These are phyloP conservation scores for Microbotryum saponariae DNA, from an alignment of 1,284 basidiomycete genomes.

Conservation along the genomic window DNA sequence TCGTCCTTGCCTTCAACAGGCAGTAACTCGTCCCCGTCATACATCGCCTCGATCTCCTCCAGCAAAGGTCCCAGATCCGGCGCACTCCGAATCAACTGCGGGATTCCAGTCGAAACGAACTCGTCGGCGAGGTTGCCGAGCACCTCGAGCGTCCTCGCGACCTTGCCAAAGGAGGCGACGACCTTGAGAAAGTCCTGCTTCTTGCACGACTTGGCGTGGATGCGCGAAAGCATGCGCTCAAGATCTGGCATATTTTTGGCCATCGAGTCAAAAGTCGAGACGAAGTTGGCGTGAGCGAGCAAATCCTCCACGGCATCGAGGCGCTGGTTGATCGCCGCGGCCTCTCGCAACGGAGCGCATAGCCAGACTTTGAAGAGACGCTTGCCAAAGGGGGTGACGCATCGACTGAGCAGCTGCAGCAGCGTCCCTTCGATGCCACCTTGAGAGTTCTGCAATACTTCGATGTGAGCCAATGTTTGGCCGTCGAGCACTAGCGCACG, in stretches of 20 bases:
- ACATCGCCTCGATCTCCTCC: constrained; percentile 66
- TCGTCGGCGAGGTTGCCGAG: constrained; percentile 55
- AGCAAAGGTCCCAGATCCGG: constrained; percentile 61
- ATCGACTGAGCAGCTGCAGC: constrained; percentile 70
- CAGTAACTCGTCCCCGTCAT: constrained; percentile 56
- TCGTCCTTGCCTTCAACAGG: constrained; percentile 75
- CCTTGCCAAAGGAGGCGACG: constrained; percentile 61
- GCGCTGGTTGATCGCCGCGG: constrained; percentile 74
- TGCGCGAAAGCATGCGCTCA: constrained; percentile 83
- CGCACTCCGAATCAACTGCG: constrained; percentile 65
- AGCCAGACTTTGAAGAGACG: constrained; percentile 90
- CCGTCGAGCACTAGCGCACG: constrained; percentile 80
- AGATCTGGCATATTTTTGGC: constrained; percentile 80
- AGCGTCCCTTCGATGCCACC: constrained; percentile 82
- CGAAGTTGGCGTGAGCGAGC: constrained; percentile 65
- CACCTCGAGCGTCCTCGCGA: constrained; percentile 59
- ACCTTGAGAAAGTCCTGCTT: constrained; percentile 79
- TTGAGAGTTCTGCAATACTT: constrained; percentile 85
- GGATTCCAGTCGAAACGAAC: constrained; percentile 68
- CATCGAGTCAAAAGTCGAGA: constrained; percentile 61
- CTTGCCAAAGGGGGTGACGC: constrained; percentile 88
- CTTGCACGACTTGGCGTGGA: constrained; percentile 82
- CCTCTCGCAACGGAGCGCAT: constrained; percentile 74
- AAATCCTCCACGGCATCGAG: constrained; percentile 88
- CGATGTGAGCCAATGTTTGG: constrained; percentile 85